These are phyloP conservation scores for Tulasnella sp. DNA, from an alignment of 768 basidiomycete species.

Conservation along the genomic window DNA sequence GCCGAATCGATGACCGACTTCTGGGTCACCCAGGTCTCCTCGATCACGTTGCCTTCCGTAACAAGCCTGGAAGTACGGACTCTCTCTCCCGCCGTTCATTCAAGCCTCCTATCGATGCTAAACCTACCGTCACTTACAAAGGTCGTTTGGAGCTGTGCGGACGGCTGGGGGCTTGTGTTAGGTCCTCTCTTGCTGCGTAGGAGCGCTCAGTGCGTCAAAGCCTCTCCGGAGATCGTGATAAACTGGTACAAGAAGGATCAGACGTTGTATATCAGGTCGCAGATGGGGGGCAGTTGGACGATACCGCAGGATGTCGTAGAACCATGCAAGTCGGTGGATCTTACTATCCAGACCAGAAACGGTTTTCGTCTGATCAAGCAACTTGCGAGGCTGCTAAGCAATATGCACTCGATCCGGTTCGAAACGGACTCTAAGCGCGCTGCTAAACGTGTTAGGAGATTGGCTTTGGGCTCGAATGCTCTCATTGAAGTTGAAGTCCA, in stretches of 20 bases:
- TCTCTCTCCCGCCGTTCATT: neutral
- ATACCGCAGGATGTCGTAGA: no score
- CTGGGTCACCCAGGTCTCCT: neutral
- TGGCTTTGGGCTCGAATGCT: neutral
- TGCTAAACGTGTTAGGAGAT: neutral
- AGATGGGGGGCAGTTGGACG: neutral
- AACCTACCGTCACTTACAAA: neutral
- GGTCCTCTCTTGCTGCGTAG: neutral
- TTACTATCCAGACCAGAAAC: neutral
- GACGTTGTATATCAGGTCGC: neutral
- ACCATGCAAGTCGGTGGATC: neutral
- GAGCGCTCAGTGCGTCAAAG: neutral
- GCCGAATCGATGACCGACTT: neutral
- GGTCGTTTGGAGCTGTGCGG: neutral
- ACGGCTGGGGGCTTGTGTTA: neutral
- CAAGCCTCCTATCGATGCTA: neutral
- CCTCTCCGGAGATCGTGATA: neutral
- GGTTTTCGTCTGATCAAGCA: neutral
- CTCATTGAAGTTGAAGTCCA: neutral
- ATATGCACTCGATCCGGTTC: neutral
- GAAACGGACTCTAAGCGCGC: neutral
- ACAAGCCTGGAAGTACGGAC: neutral
- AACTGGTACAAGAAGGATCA: neutral
- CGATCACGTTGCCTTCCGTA: neutral
- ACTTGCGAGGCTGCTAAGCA: neutral